Evolutionary conservation across 2,329 filamentous ascomycete genomes (phyloP), one percentile per base, ranked within the genome.

Genomic region (Colletotrichum ledebouriae): DNA sequence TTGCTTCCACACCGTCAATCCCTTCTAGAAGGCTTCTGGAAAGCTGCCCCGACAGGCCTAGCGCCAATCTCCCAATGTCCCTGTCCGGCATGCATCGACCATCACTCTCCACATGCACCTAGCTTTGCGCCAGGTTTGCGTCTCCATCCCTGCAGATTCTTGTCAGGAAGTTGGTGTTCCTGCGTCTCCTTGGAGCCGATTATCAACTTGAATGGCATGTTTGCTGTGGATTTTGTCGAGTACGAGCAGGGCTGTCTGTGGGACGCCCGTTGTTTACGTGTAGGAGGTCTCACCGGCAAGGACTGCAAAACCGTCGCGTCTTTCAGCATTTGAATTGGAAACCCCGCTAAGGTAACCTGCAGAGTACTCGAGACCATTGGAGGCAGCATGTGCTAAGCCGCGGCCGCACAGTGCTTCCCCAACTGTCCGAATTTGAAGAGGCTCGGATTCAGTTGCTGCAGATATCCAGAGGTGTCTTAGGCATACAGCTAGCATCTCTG

Each of bases 21-120:
- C 42, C 56, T 71, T 71, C 61, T 53, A 68, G 73, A 75, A 75
- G 71, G 64, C 73, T 80, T 80, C 78, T 75, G 74, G 78, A 80
- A 80, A 72, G 73, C 73, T 79, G 74, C 77, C 74, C 62, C 57
- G 61, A 37, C 37, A n/a, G 71, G 77, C 60, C 37, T 78, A 79
- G 77, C 13, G 66, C 62, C 71, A 75, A 52, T 52, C 25, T 37
- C 34, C 52, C 52, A 55, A 76, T 75, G 70, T 77, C 73, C 72
- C 11, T 39, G 37, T 61, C 52, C 70, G 68, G 71, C 69, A 72
- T 73, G 73, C 71, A 74, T 71, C 69, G 71, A 68, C 71, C 71
- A 74, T 70, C 72, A 65, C 72, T 33, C 68, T 70, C 69, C 59
- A 70, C 71, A 73, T 65, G 33, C 59, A 73, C 67, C n/a, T n/a